Evolutionary conservation across 768 basidiomycete genomes (phyloP).

Genomic region (Paxillus involutus): DNA sequence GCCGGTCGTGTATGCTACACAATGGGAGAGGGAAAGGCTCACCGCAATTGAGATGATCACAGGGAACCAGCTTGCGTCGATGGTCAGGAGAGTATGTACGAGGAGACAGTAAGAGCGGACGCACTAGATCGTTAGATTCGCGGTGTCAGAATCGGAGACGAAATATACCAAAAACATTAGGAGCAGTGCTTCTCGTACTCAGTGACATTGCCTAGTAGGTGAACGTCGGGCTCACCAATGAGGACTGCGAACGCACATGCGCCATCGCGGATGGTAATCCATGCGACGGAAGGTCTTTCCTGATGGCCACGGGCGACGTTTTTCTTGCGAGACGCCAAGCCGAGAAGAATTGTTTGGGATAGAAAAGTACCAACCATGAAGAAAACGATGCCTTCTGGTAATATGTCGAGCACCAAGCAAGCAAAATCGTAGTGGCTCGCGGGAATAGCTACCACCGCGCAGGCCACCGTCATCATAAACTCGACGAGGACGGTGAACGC

Average conservation of each 20-base stretch:
- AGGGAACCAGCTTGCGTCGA: background rate
- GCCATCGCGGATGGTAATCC: conserved; percentile 14
- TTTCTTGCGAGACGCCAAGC: conserved; percentile 15
- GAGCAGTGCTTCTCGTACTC: background rate
- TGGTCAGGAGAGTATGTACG: background rate
- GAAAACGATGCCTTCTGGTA: background rate
- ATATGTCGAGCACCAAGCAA: conserved; percentile 7
- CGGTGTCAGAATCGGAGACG: background rate
- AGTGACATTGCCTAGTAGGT: no score
- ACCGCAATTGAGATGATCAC: background rate
- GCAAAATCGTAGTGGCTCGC: conserved; percentile 8
- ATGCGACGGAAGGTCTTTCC: conserved; percentile 1
- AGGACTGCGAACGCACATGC: conserved; percentile 4
- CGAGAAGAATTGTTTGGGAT: conserved; percentile 18
- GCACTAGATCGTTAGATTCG: background rate
- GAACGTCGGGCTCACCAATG: conserved; percentile 7
- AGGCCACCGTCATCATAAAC: background rate
- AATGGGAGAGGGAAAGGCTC: background rate
- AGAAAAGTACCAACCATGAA: conserved; percentile 7
- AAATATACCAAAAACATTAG: background rate
- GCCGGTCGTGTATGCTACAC: background rate
- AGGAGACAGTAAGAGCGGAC: background rate
- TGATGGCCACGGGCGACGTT: background rate
- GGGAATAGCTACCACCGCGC: conserved; percentile 2
- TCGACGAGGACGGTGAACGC: conserved; percentile 12